These are phyloP conservation scores for Niebla homalea DNA, from an alignment of 495 filamentous ascomycete species.

Conservation along the genomic window DNA sequence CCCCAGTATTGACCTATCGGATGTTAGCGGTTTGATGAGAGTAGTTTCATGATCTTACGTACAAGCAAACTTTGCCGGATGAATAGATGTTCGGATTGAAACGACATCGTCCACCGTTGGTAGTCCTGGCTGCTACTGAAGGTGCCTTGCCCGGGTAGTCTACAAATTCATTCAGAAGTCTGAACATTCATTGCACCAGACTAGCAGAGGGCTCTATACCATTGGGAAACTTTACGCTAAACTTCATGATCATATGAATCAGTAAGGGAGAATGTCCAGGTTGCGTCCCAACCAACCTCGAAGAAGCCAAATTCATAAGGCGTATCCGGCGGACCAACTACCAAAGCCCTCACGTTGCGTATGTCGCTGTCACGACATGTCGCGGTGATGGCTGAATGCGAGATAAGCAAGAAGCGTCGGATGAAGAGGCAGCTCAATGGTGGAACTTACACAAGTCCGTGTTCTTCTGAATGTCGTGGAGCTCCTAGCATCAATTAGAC, in stretches of 20 bases:
- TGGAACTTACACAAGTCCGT: conserved; percentile 60
- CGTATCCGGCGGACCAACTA: conserved; percentile 86
- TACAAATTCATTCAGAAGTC: conserved; percentile 23
- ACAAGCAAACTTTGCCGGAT: conserved; percentile 84
- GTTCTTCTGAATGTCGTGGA: conserved; percentile 62
- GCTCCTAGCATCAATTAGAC: conserved; percentile 45
- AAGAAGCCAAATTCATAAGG: conserved; percentile 98
- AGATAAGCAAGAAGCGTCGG: not conserved
- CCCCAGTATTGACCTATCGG: conserved; percentile 74
- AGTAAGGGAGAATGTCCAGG: not conserved
- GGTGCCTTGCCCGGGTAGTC: conserved; percentile 85
- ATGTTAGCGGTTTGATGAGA: not conserved
- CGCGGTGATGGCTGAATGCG: conserved; percentile 60
- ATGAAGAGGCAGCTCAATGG: not conserved
- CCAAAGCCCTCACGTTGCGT: conserved; percentile 73
- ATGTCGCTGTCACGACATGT: conserved; percentile 77
- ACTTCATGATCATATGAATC: conserved; percentile 14
- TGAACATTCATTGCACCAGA: not conserved
- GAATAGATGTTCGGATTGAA: conserved; percentile 98
- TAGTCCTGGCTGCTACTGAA: conserved; percentile 60
- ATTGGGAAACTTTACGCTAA: conserved; percentile 25
- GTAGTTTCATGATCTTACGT: conserved; percentile 16
- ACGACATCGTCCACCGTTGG: conserved; percentile 70
- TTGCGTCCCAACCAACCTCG: conserved; percentile 40
- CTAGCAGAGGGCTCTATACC: conserved; percentile 9